Evolutionary conservation across 2,329 filamentous ascomycete genomes (phyloP), one percentile per base, ranked within the genome.

Genomic region (Exophiala phaeomuriformis): DNA sequence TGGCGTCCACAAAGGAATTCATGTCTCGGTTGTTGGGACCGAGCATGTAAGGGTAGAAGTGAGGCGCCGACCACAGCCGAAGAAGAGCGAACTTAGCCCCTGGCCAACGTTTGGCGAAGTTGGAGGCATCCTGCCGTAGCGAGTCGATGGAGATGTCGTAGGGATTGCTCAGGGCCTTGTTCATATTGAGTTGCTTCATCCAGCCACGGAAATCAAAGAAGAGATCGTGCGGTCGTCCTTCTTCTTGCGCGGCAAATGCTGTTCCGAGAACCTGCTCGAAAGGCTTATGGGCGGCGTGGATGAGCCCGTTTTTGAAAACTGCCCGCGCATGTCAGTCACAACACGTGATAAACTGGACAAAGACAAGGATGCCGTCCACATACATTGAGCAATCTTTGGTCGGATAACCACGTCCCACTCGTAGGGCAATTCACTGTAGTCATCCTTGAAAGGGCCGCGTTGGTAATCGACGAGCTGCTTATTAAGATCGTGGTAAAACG

Each of bases 21-120:
- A 59, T 53, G 4, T 62, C 47, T 6, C 71, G 66, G 43, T 69
- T 71, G 12, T 71, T 60, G 8, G 58, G 51, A 6, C 69, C 69
- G 19, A 77, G 61, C 72, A 74, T 75, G 10, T 75, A 66, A 4
- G 75, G 74, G 59, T 73, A 77, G 64, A 77, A 78, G 61, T 76
- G 71, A 4, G 74, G 70, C 1, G 74, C 70, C 5, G 70, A 72
- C 74, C 74, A 78, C 43, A 77, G 56, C 4, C 71, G 66, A 1
- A 78, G 66, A 9, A 75, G 54, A 0, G 74, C 68, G 62, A 78
- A 78, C 4, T 64, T 63, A 9, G 71, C 69, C 3, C 55, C 47
- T 0, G 59, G 53, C 44, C 60, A 47, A 5, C 51, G 36, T 2
- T 39, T 19, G 3, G 64, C 60, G 60, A 72, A 73, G 3, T 47